phyloP scores from a whole-genome alignment of 345 rosid species.

The Boechera retrofracta region DNA sequence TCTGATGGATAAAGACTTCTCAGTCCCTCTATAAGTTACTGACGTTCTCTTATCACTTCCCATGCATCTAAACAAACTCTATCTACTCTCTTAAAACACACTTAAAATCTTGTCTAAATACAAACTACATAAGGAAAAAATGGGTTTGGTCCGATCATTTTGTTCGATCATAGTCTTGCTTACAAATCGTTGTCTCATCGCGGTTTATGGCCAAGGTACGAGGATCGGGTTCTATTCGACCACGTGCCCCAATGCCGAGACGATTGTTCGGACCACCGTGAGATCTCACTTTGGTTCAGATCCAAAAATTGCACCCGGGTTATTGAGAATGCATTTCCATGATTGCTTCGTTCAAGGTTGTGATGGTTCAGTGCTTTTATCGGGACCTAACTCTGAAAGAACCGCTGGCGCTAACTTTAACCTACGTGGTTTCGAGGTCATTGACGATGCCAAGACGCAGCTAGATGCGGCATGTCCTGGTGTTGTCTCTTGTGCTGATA shows the following conservation, averaged over 20 bases:
- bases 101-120: slow-evolving; percentile 13
- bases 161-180: neutral
- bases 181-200: slow-evolving; percentile 4
- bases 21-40: slow-evolving; percentile 16
- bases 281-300: slow-evolving; percentile 39
- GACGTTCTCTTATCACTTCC: slow-evolving; percentile 22
- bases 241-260: slow-evolving; percentile 50
- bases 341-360: slow-evolving; percentile 61
- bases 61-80: slow-evolving; percentile 36
- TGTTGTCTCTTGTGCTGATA: slow-evolving; percentile 59
- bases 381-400: slow-evolving; percentile 51
- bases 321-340: slow-evolving; percentile 54
- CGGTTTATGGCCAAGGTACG: slow-evolving; percentile 34
- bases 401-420: slow-evolving; percentile 45
- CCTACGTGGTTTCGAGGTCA: slow-evolving; percentile 48
- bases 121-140: neutral
- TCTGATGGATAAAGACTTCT: too few species aligned
- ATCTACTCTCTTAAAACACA: neutral
- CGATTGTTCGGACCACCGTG: slow-evolving; percentile 43
- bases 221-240: slow-evolving; percentile 52
- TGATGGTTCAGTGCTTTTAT: slow-evolving; percentile 54
- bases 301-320: slow-evolving; percentile 47
- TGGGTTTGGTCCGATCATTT: slow-evolving; percentile 20
- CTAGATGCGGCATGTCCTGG: slow-evolving; percentile 56
- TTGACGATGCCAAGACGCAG: slow-evolving; percentile 37